Conservation (phyloP, 805 yeast genomes). For the Komagataella populi region DNA sequence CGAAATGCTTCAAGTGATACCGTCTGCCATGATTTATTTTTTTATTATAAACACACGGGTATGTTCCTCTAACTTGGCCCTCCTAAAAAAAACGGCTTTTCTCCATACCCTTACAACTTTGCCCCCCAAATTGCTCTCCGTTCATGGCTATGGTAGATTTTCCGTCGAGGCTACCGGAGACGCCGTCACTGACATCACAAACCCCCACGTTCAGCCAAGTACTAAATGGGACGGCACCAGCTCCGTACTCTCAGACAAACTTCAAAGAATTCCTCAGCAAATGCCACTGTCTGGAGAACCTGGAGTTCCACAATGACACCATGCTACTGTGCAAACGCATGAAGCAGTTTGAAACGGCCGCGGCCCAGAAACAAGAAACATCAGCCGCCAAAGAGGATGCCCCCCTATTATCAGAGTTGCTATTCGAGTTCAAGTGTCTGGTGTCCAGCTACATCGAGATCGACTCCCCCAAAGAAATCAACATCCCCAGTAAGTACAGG, state of each 20-base stretch:
- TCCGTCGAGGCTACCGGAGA: not conserved
- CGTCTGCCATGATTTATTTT: not conserved
- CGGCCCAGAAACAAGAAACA: not conserved
- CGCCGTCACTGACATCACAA: not conserved
- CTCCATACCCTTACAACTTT: not conserved
- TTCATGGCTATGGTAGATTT: not conserved
- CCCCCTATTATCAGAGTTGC: constrained; percentile 1
- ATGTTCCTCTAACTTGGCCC: not conserved
- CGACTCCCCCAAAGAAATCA: constrained; percentile 16
- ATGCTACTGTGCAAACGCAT: constrained; percentile 7
- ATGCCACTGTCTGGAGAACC: constrained; percentile 20
- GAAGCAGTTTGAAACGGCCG: not conserved
- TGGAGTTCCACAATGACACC: constrained; percentile 18
- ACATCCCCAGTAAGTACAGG: constrained; percentile 15
- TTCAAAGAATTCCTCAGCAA: constrained; percentile 15
- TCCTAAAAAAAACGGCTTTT: not conserved
- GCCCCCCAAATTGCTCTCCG: not conserved
- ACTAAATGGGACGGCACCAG: constrained; percentile 11
- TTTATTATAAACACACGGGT: not conserved
- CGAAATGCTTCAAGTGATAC: not conserved
- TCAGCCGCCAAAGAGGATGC: not conserved
- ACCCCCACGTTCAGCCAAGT: constrained; percentile 17
- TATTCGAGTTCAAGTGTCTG: constrained; percentile 14
- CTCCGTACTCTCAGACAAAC: constrained; percentile 12
- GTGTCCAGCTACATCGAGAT: constrained; percentile 13